Evolutionary conservation across 192 early-diverging fungal genomes (phyloP).

Genomic region (Entomortierella chlamydospora): DNA sequence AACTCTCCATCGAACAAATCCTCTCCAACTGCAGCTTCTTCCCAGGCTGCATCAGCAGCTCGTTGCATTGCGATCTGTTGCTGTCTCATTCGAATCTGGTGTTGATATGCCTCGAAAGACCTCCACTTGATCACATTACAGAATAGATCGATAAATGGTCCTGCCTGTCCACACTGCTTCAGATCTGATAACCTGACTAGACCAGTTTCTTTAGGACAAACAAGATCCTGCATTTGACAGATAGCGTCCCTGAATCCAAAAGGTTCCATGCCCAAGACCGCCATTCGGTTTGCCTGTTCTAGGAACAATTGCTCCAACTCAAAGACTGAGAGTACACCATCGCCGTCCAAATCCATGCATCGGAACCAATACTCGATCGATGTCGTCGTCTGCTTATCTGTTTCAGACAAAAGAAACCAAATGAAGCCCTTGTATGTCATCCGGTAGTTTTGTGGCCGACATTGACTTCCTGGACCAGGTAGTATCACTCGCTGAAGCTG

Average conservation of each 20-base stretch:
- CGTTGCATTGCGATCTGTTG: conserved; percentile 54
- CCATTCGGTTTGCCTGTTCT: conserved; percentile 72
- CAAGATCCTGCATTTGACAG: conserved; percentile 55
- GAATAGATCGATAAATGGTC: conserved; percentile 50
- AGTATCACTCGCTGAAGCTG: conserved; percentile 3
- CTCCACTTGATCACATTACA: conserved; percentile 49
- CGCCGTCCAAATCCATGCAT: conserved; percentile 91
- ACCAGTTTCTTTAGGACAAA: conserved; percentile 26
- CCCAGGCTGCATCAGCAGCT: conserved; percentile 49
- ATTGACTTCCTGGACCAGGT: conserved; percentile 33
- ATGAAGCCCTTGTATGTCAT: conserved; percentile 89
- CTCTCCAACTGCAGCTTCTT: conserved; percentile 34
- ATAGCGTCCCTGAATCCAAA: conserved; percentile 52
- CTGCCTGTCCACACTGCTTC: conserved; percentile 52
- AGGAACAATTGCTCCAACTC: conserved; percentile 89
- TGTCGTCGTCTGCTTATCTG: conserved; percentile 77
- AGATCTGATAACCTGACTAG: conserved; percentile 38
- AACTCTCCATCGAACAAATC: conserved; percentile 38
- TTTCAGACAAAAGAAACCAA: conserved; percentile 86
- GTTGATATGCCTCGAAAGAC: conserved; percentile 50
- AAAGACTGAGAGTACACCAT: conserved; percentile 86
- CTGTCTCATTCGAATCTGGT: conserved; percentile 52
- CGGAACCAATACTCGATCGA: conserved; percentile 86
- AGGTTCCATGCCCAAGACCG: conserved; percentile 44
- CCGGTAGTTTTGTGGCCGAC: conserved; percentile 57